Percentiles rank a stretch among this genome's conserved stretches.
These are phyloP conservation scores for Metschnikowia corniflorae DNA, from an alignment of 805 yeast species.

Conservation along the genomic window DNA sequence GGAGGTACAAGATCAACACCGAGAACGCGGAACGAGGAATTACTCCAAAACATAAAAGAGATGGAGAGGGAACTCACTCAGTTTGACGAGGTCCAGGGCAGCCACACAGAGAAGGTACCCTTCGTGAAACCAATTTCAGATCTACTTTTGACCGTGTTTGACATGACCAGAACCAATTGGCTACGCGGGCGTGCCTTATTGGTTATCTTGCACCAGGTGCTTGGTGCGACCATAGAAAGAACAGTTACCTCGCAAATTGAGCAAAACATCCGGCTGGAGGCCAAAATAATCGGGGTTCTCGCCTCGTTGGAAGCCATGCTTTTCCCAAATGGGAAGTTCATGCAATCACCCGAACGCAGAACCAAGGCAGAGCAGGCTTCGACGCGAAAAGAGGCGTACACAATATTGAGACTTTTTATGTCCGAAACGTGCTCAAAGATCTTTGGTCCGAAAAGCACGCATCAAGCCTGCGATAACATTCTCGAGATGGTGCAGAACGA, in stretches of 20 bases:
- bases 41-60: conserved; percentile 36
- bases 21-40: conserved; percentile 13
- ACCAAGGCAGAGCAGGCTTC: conserved; percentile 48
- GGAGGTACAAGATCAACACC: conserved; percentile 1
- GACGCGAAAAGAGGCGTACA: conserved; percentile 55
- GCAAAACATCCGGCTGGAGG: conserved; percentile 36
- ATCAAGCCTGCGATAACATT: conserved; percentile 55
- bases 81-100: conserved; percentile 40
- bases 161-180: conserved; percentile 67
- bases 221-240: conserved; percentile 85
- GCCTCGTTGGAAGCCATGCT: conserved; percentile 22
- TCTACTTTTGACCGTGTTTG: conserved; percentile 64
- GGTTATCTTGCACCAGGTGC: conserved; percentile 74
- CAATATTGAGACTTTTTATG: conserved; percentile 54
- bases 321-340: conserved; percentile 48
- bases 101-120: conserved; percentile 28
- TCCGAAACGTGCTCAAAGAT: conserved; percentile 65
- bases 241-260: conserved; percentile 48
- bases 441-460: conserved; percentile 66
- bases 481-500: conserved; percentile 74
- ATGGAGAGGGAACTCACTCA: conserved; percentile 54
- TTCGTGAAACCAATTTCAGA: conserved; percentile 84
- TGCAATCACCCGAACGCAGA: conserved; percentile 45
- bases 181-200: conserved; percentile 80
- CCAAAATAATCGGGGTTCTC: conserved; percentile 39